Evolutionary conservation across 306 rosid species (phyloP).

Genomic region (Myrica gale): DNA sequence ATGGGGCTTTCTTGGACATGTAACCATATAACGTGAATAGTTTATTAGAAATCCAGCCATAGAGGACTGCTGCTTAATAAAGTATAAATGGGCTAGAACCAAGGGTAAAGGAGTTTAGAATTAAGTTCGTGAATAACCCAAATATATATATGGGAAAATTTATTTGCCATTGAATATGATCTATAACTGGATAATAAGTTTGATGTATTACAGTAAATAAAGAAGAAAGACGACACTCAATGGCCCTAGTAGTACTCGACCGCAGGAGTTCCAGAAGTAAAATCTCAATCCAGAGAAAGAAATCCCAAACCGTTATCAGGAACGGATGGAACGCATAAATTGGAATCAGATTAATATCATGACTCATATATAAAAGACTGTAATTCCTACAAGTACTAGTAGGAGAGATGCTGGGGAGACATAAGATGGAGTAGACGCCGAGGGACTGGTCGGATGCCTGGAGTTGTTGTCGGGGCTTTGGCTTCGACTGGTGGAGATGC

Average conservation of each 20-base stretch:
- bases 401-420: slow-evolving; percentile 29
- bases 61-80: no score
- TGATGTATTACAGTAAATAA: background rate
- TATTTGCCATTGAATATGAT: background rate
- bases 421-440: slow-evolving; percentile 31
- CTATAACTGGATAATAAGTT: background rate
- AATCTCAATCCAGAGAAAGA: background rate
- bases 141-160: background rate
- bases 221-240: no score
- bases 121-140: background rate
- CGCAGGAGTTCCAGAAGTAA: no score
- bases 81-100: no score
- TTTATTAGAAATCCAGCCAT: no score
- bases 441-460: slow-evolving; percentile 39
- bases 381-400: slow-evolving; percentile 22
- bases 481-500: slow-evolving; percentile 30
- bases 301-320: background rate
- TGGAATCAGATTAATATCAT: background rate
- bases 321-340: background rate
- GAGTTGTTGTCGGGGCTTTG: slow-evolving; percentile 28
- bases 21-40: no score
- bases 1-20: no score
- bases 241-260: no score
- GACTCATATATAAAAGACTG: slow-evolving; percentile 6
- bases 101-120: no score